phyloP scores from a whole-genome alignment of 192 early-diverging fungal genomes.

The Mortierella alpina region DNA sequence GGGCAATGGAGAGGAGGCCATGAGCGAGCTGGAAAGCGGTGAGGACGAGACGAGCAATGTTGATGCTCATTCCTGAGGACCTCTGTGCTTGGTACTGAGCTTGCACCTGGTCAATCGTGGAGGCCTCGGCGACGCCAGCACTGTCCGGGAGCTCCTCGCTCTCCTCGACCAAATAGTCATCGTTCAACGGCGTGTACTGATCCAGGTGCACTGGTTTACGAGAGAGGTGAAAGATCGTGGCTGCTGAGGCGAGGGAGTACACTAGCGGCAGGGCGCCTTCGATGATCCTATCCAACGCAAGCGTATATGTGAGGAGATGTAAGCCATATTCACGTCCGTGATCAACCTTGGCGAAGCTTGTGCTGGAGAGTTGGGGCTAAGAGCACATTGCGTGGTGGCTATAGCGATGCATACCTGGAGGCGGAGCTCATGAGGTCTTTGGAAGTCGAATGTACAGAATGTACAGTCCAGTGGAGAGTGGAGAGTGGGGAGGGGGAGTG shows the following conservation, averaged over 20 bases:
- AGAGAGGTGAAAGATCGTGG: conserved; percentile 32
- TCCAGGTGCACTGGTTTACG: conserved; percentile 47
- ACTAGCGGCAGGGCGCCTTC: conserved; percentile 40
- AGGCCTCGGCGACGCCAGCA: neutral
- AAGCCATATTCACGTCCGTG: neutral
- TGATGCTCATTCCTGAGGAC: conserved; percentile 24
- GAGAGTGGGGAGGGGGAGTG: conserved; percentile 1
- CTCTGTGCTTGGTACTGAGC: conserved; percentile 32
- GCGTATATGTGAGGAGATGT: neutral
- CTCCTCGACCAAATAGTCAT: conserved; percentile 14
- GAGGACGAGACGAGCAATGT: conserved; percentile 40
- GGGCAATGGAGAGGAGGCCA: conserved; percentile 22
- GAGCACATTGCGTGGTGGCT: neutral
- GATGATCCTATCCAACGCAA: conserved; percentile 11
- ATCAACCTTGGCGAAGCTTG: neutral
- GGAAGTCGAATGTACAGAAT: neutral
- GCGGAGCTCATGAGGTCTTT: conserved; percentile 2
- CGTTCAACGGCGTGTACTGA: conserved; percentile 35
- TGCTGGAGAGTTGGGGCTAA: neutral
- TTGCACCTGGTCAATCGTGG: conserved; percentile 19
- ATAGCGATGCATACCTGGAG: conserved; percentile 1
- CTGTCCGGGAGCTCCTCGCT: neutral
- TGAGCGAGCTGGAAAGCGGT: conserved; percentile 36
- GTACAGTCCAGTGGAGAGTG: neutral
- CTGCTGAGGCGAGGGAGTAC: conserved; percentile 22